These are phyloP conservation scores for Daldinia bambusicola DNA, from an alignment of 495 filamentous ascomycete species.

Conservation along the genomic window DNA sequence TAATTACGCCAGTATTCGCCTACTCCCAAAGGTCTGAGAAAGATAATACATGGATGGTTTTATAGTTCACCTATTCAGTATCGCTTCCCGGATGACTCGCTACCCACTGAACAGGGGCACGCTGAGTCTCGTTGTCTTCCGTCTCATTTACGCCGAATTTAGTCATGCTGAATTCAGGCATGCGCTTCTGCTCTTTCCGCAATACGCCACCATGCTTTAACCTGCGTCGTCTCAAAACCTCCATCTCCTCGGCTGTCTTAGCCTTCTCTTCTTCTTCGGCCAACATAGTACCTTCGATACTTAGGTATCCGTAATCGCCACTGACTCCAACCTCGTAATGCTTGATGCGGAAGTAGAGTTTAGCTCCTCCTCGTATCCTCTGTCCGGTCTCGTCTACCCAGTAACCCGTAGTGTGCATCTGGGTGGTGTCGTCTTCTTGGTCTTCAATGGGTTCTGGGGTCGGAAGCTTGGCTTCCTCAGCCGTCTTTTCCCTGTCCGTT, in stretches of 20 bases:
- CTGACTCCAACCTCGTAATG: constrained; percentile 62
- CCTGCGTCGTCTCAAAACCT: constrained; percentile 48
- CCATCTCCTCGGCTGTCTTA: constrained; percentile 52
- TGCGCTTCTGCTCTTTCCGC: constrained; percentile 50
- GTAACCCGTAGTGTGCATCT: constrained; percentile 62
- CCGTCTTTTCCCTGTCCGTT: constrained; percentile 29
- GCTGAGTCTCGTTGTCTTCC: constrained; percentile 50
- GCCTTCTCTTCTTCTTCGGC: constrained; percentile 54
- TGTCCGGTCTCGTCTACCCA: constrained; percentile 55
- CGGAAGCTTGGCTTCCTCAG: constrained; percentile 34
- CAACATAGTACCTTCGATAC: constrained; percentile 60
- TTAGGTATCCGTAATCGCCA: constrained; percentile 60
- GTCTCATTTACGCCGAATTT: constrained; percentile 56
- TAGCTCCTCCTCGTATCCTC: constrained; percentile 51
- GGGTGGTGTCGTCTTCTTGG: constrained; percentile 35
- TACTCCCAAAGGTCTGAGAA: background rate
- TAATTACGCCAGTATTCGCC: constrained; percentile 6
- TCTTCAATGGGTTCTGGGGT: constrained; percentile 38
- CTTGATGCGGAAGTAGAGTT: constrained; percentile 61
- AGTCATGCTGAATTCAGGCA: constrained; percentile 61
- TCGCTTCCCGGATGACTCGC: constrained; percentile 29
- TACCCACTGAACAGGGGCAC: constrained; percentile 29
- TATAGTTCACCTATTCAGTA: constrained; percentile 21
- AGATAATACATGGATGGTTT: constrained; percentile 3
- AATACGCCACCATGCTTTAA: constrained; percentile 47